A percentile compares a stretch with the other conserved stretches of the same genome.
Evolutionary conservation across 306 rosid species (phyloP).

Genomic region (cucumber (Cucumis sativus)): DNA sequence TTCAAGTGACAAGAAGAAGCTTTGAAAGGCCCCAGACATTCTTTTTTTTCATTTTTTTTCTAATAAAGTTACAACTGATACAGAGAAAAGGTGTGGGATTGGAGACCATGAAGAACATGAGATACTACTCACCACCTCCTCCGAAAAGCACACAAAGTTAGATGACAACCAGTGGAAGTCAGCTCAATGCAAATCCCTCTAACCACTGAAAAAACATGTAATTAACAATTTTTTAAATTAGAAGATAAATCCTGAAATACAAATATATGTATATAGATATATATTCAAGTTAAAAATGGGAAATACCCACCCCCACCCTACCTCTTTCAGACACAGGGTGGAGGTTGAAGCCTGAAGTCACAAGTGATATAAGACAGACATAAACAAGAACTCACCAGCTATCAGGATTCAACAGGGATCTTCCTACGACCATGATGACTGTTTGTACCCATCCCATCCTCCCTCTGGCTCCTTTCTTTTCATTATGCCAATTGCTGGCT

Average conservation of each 20-base stretch:
- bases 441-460: slow-evolving; percentile 57
- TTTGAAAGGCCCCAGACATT: slow-evolving; percentile 21
- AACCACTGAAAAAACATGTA: slow-evolving; percentile 33
- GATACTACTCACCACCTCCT: slow-evolving; percentile 42
- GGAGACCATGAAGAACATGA: slow-evolving; percentile 27
- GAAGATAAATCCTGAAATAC: not conserved
- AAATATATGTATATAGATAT: no score
- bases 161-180: slow-evolving; percentile 24
- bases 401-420: slow-evolving; percentile 5
- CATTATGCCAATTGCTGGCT: slow-evolving; percentile 30
- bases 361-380: slow-evolving; percentile 14
- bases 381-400: slow-evolving; percentile 33
- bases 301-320: not conserved
- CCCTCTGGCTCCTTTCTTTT: slow-evolving; percentile 77
- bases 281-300: not conserved
- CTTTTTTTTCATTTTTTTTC: slow-evolving; percentile 6
- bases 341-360: slow-evolving; percentile 8
- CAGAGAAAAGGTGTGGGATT: slow-evolving; percentile 23
- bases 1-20: slow-evolving; percentile 17
- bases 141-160: slow-evolving; percentile 28
- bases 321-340: not conserved
- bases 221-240: slow-evolving; percentile 2
- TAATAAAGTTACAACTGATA: slow-evolving; percentile 15
- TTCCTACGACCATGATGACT: slow-evolving; percentile 43
- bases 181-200: slow-evolving; percentile 34